phyloP scores from a whole-genome alignment of 2,329 filamentous ascomycete species.

The Penicillium sp. region DNA sequence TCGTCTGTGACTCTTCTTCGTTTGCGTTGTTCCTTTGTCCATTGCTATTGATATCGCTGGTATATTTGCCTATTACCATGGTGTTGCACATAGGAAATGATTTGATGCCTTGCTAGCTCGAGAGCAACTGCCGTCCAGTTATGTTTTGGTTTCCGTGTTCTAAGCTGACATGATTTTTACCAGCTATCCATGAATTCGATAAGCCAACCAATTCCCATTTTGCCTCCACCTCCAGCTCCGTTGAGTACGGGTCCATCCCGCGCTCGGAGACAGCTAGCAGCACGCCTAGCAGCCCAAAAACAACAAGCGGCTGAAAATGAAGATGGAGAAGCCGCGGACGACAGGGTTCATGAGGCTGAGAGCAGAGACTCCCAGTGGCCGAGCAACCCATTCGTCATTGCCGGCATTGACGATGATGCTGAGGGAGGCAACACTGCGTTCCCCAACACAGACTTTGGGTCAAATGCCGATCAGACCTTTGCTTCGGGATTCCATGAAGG shows the following conservation, averaged over 20 bases:
- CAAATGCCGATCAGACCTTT: slow-evolving; percentile 27
- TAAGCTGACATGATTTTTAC: slow-evolving; percentile 14
- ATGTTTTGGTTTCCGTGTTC: background rate
- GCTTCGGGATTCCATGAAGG: slow-evolving; percentile 39
- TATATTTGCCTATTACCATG: background rate
- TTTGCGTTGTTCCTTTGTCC: background rate
- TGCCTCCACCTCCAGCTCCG: slow-evolving; percentile 66
- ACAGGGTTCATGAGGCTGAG: slow-evolving; percentile 24
- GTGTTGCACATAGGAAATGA: background rate
- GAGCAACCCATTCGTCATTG: slow-evolving; percentile 40
- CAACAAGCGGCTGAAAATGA: slow-evolving; percentile 57
- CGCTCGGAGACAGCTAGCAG: slow-evolving; percentile 86
- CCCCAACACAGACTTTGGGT: slow-evolving; percentile 32
- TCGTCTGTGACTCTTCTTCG: background rate
- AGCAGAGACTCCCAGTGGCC: slow-evolving; percentile 33
- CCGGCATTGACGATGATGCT: slow-evolving; percentile 37
- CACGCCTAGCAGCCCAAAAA: slow-evolving; percentile 73
- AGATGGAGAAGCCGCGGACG: slow-evolving; percentile 29
- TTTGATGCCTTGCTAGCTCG: background rate
- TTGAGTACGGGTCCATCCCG: slow-evolving; percentile 84
- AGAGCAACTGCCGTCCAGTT: background rate
- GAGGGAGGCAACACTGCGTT: slow-evolving; percentile 31
- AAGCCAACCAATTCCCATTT: slow-evolving; percentile 46
- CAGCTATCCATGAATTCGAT: slow-evolving; percentile 33
- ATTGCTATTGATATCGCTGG: background rate